These are phyloP conservation scores for Stachybotrys chartarum DNA, from an alignment of 2,329 filamentous ascomycete species.

Conservation along the genomic window DNA sequence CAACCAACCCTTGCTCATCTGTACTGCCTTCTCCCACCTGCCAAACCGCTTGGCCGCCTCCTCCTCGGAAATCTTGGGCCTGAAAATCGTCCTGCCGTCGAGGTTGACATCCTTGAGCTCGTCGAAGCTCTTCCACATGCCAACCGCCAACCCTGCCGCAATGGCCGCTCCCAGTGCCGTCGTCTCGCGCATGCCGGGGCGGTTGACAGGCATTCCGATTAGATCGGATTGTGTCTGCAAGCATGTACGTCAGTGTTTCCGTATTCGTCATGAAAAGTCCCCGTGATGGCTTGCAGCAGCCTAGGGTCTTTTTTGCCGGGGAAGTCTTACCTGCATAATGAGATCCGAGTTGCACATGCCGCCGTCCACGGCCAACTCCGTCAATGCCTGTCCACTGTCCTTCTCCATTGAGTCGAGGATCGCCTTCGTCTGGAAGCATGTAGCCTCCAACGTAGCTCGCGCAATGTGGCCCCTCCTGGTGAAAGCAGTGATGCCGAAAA, in stretches of 20 bases:
- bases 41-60: conserved; percentile 57
- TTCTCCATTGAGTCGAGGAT: conserved; percentile 77
- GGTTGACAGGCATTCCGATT: conserved; percentile 70
- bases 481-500: conserved; percentile 72
- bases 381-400: conserved; percentile 66
- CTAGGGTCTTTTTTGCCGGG: not conserved
- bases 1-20: conserved; percentile 72
- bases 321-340: conserved; percentile 56
- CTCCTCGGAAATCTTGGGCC: conserved; percentile 53
- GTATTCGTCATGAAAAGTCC: not conserved
- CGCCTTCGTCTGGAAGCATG: conserved; percentile 77
- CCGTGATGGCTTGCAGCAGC: not conserved
- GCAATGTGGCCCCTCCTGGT: conserved; percentile 73
- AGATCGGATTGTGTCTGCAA: conserved; percentile 69
- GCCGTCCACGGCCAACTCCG: conserved; percentile 73
- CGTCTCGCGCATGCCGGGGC: conserved; percentile 76
- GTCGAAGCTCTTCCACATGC: conserved; percentile 66
- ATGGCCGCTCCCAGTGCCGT: conserved; percentile 77
- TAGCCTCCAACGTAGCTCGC: conserved; percentile 71
- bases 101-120: conserved; percentile 67
- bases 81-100: conserved; percentile 61
- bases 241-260: conserved; percentile 1
- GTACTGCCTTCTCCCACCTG: conserved; percentile 69
- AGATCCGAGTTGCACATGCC: conserved; percentile 77
- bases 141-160: conserved; percentile 70